phyloP scores from a whole-genome alignment of 2,329 filamentous ascomycete species.

The Fusarium sp. region DNA sequence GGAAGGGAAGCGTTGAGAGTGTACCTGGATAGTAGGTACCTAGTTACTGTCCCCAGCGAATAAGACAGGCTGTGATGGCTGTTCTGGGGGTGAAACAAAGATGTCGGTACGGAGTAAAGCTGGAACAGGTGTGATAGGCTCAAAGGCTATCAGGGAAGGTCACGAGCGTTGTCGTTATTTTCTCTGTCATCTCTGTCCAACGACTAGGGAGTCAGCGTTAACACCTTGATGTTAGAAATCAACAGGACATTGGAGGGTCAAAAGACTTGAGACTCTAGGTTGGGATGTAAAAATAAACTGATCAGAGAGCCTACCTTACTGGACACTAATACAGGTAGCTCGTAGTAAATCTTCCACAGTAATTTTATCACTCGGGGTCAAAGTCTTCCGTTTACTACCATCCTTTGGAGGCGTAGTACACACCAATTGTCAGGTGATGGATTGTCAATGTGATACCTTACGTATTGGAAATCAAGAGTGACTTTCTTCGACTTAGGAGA shows the following conservation, averaged over 20 bases:
- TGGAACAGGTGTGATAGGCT: constrained; percentile 16
- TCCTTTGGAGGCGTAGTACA: constrained; percentile 3
- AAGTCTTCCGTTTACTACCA: not conserved
- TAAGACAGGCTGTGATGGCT: not conserved
- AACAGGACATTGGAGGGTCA: not conserved
- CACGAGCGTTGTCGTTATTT: constrained; percentile 9
- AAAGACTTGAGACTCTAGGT: not conserved
- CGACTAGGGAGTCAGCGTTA: not conserved
- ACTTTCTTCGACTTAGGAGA: not conserved
- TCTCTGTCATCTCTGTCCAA: not conserved
- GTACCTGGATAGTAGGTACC: not conserved
- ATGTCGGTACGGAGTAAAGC: constrained; percentile 1
- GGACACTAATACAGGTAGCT: not conserved
- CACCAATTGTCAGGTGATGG: constrained; percentile 30
- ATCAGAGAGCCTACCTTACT: not conserved
- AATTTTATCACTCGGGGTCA: not conserved
- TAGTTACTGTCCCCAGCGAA: not conserved
- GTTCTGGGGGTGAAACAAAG: constrained; percentile 5
- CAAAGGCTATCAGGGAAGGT: not conserved
- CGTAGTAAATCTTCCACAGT: not conserved
- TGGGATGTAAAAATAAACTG: not conserved
- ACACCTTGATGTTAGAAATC: not conserved
- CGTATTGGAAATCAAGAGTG: constrained; percentile 14
- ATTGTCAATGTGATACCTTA: constrained; percentile 30
- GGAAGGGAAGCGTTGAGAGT: not conserved